Conservation (phyloP, 1,284 basidiomycete species). For the Erythrobasidium hasegawianum region DNA sequence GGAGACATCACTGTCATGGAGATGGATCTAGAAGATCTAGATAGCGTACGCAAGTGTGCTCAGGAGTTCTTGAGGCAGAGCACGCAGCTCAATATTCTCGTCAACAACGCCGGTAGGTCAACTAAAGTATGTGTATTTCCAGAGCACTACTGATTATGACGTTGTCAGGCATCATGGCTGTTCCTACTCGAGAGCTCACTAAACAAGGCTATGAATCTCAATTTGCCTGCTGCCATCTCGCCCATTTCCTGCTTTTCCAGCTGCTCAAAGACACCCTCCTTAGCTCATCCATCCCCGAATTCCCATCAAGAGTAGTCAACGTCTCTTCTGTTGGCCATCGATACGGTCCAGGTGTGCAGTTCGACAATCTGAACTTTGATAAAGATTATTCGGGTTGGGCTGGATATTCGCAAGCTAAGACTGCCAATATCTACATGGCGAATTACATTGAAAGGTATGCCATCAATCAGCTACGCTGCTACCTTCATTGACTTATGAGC, state of each 20-base stretch:
- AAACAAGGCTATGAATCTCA: constrained; percentile 17
- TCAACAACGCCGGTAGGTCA: constrained; percentile 23
- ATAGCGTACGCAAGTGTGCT: constrained; percentile 12
- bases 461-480: background rate
- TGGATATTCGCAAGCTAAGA: constrained; percentile 12
- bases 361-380: constrained; percentile 14
- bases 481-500: background rate
- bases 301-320: constrained; percentile 17
- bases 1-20: constrained; percentile 10
- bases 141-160: no score
- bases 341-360: constrained; percentile 1
- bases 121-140: no score
- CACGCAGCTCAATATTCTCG: constrained; percentile 8
- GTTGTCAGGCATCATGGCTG: constrained; percentile 25
- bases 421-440: constrained; percentile 14
- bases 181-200: constrained; percentile 1
- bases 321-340: constrained; percentile 10
- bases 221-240: constrained; percentile 11
- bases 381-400: constrained; percentile 3
- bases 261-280: constrained; percentile 4
- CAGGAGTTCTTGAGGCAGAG: background rate
- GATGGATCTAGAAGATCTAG: constrained; percentile 15
- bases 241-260: constrained; percentile 21
- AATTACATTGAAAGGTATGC: constrained; percentile 9
- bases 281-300: constrained; percentile 5